These are phyloP conservation scores for Fragilariopsis cylindrus DNA, from an alignment of 108 stramenopile species.

Conservation along the genomic window DNA sequence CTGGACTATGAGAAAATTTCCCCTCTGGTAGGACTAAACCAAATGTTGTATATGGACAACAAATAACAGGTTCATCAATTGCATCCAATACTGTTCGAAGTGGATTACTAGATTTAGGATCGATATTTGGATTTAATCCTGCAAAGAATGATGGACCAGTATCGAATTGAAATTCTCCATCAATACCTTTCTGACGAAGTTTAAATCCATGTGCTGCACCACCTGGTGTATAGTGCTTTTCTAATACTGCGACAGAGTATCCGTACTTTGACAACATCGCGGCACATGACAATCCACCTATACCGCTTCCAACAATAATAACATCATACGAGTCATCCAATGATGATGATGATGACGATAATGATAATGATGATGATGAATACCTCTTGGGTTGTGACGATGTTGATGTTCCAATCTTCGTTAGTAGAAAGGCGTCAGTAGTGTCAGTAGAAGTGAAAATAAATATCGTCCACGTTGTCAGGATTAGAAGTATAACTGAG, in stretches of 20 bases:
- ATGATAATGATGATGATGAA: too few relatives aligned
- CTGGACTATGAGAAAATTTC: slow-evolving; percentile 56
- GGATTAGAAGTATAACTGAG: too few relatives aligned
- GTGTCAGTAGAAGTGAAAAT: neutral
- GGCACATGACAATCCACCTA: slow-evolving; percentile 84
- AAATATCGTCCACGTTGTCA: too few relatives aligned
- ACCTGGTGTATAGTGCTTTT: slow-evolving; percentile 80
- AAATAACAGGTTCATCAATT: slow-evolving; percentile 62
- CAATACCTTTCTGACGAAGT: slow-evolving; percentile 24
- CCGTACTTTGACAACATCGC: slow-evolving; percentile 80
- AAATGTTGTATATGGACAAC: slow-evolving; percentile 59
- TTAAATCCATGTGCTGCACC: slow-evolving; percentile 84
- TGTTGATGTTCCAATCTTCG: too few relatives aligned
- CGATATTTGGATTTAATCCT: slow-evolving; percentile 66
- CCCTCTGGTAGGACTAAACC: slow-evolving; percentile 74
- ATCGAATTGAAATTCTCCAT: slow-evolving; percentile 76
- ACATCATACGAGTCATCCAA: slow-evolving; percentile 51
- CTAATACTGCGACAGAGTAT: slow-evolving; percentile 72
- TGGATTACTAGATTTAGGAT: slow-evolving; percentile 63
- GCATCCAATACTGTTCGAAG: slow-evolving; percentile 64
- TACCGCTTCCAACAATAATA: slow-evolving; percentile 74
- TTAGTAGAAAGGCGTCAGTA: too few relatives aligned
- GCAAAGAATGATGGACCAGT: slow-evolving; percentile 89
- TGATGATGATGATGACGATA: too few relatives aligned
- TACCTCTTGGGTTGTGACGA: too few relatives aligned